phyloP scores from a whole-genome alignment of 2,329 filamentous ascomycete genomes.

The Aspergillus quadricinctus region DNA sequence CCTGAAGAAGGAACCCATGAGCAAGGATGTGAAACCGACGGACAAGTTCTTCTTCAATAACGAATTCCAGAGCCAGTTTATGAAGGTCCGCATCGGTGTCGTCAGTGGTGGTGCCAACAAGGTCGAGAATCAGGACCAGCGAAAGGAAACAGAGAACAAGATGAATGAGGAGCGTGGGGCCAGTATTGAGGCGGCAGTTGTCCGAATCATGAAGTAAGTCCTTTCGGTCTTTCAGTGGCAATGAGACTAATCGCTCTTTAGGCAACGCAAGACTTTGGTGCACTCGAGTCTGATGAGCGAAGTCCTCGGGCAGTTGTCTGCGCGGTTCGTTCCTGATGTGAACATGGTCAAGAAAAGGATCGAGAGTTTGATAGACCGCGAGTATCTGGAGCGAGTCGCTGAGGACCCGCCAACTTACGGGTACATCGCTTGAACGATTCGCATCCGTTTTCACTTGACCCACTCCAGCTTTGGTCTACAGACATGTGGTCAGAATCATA shows the following conservation, averaged over 20 bases:
- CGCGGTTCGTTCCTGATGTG: slow-evolving; percentile 49
- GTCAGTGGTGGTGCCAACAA: slow-evolving; percentile 73
- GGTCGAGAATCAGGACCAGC: slow-evolving; percentile 68
- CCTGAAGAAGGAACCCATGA: slow-evolving; percentile 73
- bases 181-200: slow-evolving; percentile 50
- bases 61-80: slow-evolving; percentile 72
- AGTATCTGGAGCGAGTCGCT: slow-evolving; percentile 46
- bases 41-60: slow-evolving; percentile 82
- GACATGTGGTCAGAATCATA: background rate
- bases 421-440: slow-evolving; percentile 37
- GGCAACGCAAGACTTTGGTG: slow-evolving; percentile 46
- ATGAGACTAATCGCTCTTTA: slow-evolving; percentile 16
- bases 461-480: background rate
- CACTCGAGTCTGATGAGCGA: slow-evolving; percentile 50
- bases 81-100: slow-evolving; percentile 85
- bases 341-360: slow-evolving; percentile 52
- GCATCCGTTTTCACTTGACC: background rate
- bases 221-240: background rate
- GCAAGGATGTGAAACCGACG: slow-evolving; percentile 68
- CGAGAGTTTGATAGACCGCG: slow-evolving; percentile 51
- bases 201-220: slow-evolving; percentile 51
- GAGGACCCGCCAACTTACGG: slow-evolving; percentile 44
- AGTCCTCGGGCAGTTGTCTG: slow-evolving; percentile 45
- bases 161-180: slow-evolving; percentile 47
- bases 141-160: slow-evolving; percentile 48